Evolutionary conservation across 2,329 filamentous ascomycete genomes (phyloP), one percentile per base, ranked within the genome.

Genomic region (Xylaria sp.): DNA sequence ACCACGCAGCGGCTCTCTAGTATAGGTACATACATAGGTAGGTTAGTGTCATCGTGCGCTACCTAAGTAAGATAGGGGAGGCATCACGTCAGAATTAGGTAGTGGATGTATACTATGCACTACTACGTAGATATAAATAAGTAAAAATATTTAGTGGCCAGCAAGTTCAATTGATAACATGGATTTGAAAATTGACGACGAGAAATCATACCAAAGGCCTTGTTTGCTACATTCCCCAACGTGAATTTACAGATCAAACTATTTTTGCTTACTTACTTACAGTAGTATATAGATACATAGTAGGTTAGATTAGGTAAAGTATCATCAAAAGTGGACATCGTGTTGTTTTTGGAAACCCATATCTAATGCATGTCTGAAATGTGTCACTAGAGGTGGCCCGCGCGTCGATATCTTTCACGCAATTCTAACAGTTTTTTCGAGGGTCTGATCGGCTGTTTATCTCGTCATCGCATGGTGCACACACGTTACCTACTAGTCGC

Each of bases 1-100:
- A 63, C 48, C 60, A 47, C 54, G 53, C 44, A 48, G 57, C 57
- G 57, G 58, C 65, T 70, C 29, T 29, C 16, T 63, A n/a, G n/a
- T n/a, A n/a, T n/a, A n/a, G n/a, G n/a, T n/a, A n/a, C n/a, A n/a
- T n/a, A n/a, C n/a, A n/a, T n/a, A 48, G 16, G 13, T 29, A 29
- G 29, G 50, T 32, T 32, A 29, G 23, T 29, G 37, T n/a, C 58
- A 57, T 64, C 42, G 48, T 54, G 55, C 65, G 42, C 55, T 65
- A 64, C n/a, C 10, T 27, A n/a, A 35, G 32, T 9, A 9, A 35
- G 8, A 9, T 35, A 9, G 32, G 25, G 37, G n/a, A n/a, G n/a
- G n/a, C n/a, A n/a, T n/a, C n/a, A n/a, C n/a, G n/a, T n/a, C n/a
- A n/a, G n/a, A n/a, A n/a, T n/a, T n/a, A n/a, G n/a, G n/a, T n/a